phyloP scores from a whole-genome alignment of 2,329 filamentous ascomycete genomes.

The Herpotrichia juniperi region DNA sequence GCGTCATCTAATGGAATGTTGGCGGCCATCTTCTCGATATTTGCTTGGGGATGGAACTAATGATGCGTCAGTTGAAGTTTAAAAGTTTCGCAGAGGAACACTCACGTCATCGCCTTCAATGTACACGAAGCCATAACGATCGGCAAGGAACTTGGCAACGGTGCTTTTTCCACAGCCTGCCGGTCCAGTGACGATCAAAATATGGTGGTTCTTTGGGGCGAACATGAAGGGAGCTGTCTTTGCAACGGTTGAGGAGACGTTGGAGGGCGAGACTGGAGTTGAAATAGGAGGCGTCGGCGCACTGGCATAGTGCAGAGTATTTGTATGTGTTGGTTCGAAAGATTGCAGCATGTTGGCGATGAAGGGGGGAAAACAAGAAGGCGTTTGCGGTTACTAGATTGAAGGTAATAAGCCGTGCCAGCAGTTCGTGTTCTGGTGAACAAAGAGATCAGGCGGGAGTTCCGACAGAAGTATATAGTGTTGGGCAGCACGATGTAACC shows the following conservation, averaged over 20 bases:
- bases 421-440: constrained; percentile 5
- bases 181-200: constrained; percentile 59
- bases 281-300: constrained; percentile 38
- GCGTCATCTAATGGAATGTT: constrained; percentile 86
- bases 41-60: constrained; percentile 57
- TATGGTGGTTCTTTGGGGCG: constrained; percentile 51
- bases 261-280: constrained; percentile 30
- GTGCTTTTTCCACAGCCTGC: constrained; percentile 62
- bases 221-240: constrained; percentile 26
- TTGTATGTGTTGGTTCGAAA: constrained; percentile 32
- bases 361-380: constrained; percentile 1
- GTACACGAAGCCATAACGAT: constrained; percentile 52
- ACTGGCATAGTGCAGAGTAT: constrained; percentile 36
- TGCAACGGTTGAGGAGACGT: constrained; percentile 22
- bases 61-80: constrained; percentile 12
- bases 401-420: constrained; percentile 13
- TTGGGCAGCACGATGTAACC: constrained; percentile 29
- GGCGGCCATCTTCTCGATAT: constrained; percentile 81
- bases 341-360: constrained; percentile 42
- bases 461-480: constrained; percentile 31
- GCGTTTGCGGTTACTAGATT: constrained; percentile 2
- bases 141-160: constrained; percentile 54
- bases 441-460: constrained; percentile 16
- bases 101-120: constrained; percentile 60
- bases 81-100: not conserved